A percentile compares a stretch with the other conserved stretches of the same genome.
Evolutionary conservation across 306 rosid genomes (phyloP).

Genomic region (Gynostemma pentaphyllum): DNA sequence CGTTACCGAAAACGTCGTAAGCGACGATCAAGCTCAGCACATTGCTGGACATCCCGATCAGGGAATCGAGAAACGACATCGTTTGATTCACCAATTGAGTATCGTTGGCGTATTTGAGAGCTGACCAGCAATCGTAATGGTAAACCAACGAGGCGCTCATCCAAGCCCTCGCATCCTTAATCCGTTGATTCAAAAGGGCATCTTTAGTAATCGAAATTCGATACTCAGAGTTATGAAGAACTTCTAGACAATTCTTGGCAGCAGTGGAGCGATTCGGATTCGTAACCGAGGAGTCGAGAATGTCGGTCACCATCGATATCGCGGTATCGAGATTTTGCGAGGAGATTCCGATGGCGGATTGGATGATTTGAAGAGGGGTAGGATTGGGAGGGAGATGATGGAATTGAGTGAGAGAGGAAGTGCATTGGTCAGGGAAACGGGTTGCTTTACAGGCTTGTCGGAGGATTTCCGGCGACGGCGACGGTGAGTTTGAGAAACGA

Average conservation of each 20-base stretch:
- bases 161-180: constrained; percentile 62
- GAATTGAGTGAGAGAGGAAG: constrained; percentile 23
- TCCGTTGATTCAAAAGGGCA: constrained; percentile 27
- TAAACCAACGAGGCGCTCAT: constrained; percentile 49
- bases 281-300: constrained; percentile 29
- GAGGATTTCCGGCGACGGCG: constrained; percentile 16
- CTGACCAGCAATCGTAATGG: constrained; percentile 79
- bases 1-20: constrained; percentile 42
- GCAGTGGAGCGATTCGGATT: constrained; percentile 55
- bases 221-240: constrained; percentile 30
- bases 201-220: constrained; percentile 38
- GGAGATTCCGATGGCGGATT: constrained; percentile 34
- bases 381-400: constrained; percentile 21
- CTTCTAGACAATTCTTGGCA: constrained; percentile 43
- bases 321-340: constrained; percentile 39
- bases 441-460: constrained; percentile 60
- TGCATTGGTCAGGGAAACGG: constrained; percentile 47
- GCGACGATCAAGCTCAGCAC: constrained; percentile 57
- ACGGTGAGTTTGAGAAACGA: background rate
- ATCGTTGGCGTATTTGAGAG: constrained; percentile 74
- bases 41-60: constrained; percentile 38
- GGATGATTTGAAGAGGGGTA: constrained; percentile 25
- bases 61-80: constrained; percentile 42
- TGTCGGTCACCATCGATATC: constrained; percentile 31
- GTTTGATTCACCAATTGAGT: constrained; percentile 37